phyloP scores from a whole-genome alignment of 2,329 filamentous ascomycete genomes.

The Lasiodiplodia sp. region DNA sequence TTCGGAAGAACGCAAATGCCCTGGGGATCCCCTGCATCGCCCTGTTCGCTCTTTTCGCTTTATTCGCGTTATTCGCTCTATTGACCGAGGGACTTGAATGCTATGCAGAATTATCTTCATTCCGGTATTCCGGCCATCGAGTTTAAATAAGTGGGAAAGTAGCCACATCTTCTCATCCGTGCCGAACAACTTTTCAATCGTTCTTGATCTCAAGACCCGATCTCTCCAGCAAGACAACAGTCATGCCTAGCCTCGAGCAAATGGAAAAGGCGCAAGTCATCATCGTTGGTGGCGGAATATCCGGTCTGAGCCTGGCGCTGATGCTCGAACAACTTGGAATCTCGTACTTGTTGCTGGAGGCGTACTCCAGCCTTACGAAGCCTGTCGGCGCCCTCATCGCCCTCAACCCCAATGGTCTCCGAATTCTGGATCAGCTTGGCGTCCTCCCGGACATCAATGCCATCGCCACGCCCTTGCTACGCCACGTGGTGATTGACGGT shows the following conservation, averaged over 20 bases:
- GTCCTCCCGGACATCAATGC: slow-evolving; percentile 1
- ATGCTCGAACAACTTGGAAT: not conserved
- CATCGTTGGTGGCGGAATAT: slow-evolving; percentile 22
- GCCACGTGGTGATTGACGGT: not conserved
- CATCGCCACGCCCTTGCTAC: not conserved
- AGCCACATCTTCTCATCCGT: too few relatives aligned
- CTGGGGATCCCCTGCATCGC: too few relatives aligned
- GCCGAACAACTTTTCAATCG: too few relatives aligned
- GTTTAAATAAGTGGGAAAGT: too few relatives aligned
- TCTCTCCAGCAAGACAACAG: too few relatives aligned
- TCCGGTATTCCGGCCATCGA: too few relatives aligned
- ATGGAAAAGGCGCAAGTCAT: slow-evolving; percentile 20
- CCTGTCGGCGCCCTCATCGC: slow-evolving; percentile 8
- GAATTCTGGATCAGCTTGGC: slow-evolving; percentile 28
- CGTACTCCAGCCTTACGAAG: slow-evolving; percentile 33
- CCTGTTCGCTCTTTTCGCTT: too few relatives aligned
- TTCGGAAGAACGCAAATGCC: too few relatives aligned
- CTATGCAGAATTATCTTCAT: too few relatives aligned
- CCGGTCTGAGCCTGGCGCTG: slow-evolving; percentile 12
- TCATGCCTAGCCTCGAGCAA: not conserved
- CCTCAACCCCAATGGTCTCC: slow-evolving; percentile 8
- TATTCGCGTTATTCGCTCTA: too few relatives aligned
- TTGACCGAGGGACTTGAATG: too few relatives aligned
- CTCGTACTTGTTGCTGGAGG: slow-evolving; percentile 35
- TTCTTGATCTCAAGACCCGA: too few relatives aligned